Base-by-base conservation (phyloP, 2,329 filamentous ascomycete species). In the Penicillium sclerotiorum region DNA sequence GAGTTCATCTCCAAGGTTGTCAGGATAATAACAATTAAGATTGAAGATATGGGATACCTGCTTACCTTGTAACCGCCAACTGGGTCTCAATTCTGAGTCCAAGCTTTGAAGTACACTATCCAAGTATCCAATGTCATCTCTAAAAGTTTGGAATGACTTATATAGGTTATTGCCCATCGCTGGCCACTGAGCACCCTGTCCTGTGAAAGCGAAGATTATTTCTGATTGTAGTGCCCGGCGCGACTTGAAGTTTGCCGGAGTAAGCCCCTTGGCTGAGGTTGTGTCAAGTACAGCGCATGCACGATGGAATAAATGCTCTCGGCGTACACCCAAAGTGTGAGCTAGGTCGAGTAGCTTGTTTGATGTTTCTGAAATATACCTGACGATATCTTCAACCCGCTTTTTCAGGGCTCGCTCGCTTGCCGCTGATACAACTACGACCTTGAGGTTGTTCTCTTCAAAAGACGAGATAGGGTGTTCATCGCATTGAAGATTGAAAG, bases 181-280 rank as follows among this genome's bases (percentile, higher is more conserved):
- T 8, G 33, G 13, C 49, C 49, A 52, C 27, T 52, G 49, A 6
- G 49, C 45, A 13, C 49, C 49, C 21, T 30, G 41, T 7, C 46
- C 46, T n/a, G 46, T 20, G 12, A 48, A 48, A 5, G 22, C 22
- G 8, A 43, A 48, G 4, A 28, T 20, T 18, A 40, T 11, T 18
- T 15, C 11, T 23, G 28, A 28, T 7, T 21, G 4, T 4, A 20
- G 13, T 9, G 17, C 4, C 13, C 3, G 4, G 8, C 37, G 9
- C 21, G 3, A 6, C 8, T 25, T 40, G 37, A 40, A 25, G 6
- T 21, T 7, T 4, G 13, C 13, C 8, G n/a, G 9, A 11, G 18
- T 8, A 25, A 12, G 5, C 21, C 22, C 6, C 4, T 25, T 23
- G 4, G 5, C 13, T 23, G 37, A 23, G 21, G 13, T 5, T 25